Base-by-base conservation (phyloP, 208 protist species). In the Porcisia hertigi region DNA sequence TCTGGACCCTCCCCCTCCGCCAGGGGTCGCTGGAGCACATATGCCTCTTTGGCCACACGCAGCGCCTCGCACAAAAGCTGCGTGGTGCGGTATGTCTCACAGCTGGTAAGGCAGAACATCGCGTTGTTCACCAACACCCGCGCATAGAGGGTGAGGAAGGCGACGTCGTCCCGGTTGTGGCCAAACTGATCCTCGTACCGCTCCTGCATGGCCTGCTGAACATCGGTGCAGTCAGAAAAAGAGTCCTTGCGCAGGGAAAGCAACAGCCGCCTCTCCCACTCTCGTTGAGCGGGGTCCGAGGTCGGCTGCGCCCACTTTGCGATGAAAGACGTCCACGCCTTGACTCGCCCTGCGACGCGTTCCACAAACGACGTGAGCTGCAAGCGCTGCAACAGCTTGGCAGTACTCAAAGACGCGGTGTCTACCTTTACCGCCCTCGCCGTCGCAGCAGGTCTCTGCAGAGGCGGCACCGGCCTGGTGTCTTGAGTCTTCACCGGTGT, bases 61-160 rank as follows among this genome's bases (percentile, higher is more conserved):
- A 92, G 69, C 54, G 88, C 88, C 81, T 91, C 70, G 45, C 66
- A 71, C 47, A 93, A 69, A 25, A 90, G 75, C 70, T 81, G 70
- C 71, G 84, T 75, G 52, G 88, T 85, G 25, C 81, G 76, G 54
- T 79, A 71, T 5, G 81, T 63, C 62, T 91, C 86, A 58, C 85
- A 86, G 76, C 88, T 88, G 39, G 90, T 75, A 45, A 94, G 82
- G 71, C 89, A 92, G 60, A 94, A 92, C n/a, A 85, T 82, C 16
- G 88, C 92, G 67, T 90, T 91, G 84, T 93, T 93, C 39, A 85
- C 77, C 12, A 92, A 74, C 39, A 85, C 81, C 36, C 88, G 89
- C 53, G 82, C 84, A 81, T 94, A 86, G 14, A 96, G 77, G n/a
- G 66, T 69, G 18, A 92, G 78, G 39, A 89, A 85, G 12, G 74